phyloP scores from a whole-genome alignment of 2,329 filamentous ascomycete genomes.

The Nakataea oryzae region DNA sequence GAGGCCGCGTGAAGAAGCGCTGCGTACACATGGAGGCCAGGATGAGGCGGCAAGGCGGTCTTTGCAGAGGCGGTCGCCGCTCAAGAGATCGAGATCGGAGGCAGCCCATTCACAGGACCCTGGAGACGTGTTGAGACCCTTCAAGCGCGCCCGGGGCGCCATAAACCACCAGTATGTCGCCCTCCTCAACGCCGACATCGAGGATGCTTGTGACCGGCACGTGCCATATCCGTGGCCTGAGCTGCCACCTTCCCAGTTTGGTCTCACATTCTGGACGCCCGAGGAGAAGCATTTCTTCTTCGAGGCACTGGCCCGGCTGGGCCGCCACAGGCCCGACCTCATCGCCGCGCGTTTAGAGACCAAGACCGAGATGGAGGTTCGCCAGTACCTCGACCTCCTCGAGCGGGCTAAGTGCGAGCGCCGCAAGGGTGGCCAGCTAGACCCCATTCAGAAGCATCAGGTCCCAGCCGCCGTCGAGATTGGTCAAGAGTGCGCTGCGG shows the following conservation, averaged over 20 bases:
- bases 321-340: slow-evolving; percentile 47
- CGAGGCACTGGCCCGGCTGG: slow-evolving; percentile 50
- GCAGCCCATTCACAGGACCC: not conserved
- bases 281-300: slow-evolving; percentile 66
- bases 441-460: slow-evolving; percentile 37
- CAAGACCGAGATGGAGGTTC: slow-evolving; percentile 67
- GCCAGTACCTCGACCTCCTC: slow-evolving; percentile 57
- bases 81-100: slow-evolving; percentile 1
- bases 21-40: not conserved
- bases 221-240: slow-evolving; percentile 18
- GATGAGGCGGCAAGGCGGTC: not conserved
- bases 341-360: slow-evolving; percentile 55
- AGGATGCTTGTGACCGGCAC: slow-evolving; percentile 33
- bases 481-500: slow-evolving; percentile 49
- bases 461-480: slow-evolving; percentile 64
- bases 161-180: slow-evolving; percentile 37
- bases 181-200: slow-evolving; percentile 46
- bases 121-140: slow-evolving; percentile 13
- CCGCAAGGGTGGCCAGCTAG: slow-evolving; percentile 15
- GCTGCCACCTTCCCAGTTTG: slow-evolving; percentile 47
- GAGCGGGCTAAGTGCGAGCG: slow-evolving; percentile 34
- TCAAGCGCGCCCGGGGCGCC: slow-evolving; percentile 32
- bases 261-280: slow-evolving; percentile 58
- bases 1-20: not conserved
- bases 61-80: not conserved